phyloP scores from a whole-genome alignment of 2,329 filamentous ascomycete species.

The Talaromyces rugulosus region DNA sequence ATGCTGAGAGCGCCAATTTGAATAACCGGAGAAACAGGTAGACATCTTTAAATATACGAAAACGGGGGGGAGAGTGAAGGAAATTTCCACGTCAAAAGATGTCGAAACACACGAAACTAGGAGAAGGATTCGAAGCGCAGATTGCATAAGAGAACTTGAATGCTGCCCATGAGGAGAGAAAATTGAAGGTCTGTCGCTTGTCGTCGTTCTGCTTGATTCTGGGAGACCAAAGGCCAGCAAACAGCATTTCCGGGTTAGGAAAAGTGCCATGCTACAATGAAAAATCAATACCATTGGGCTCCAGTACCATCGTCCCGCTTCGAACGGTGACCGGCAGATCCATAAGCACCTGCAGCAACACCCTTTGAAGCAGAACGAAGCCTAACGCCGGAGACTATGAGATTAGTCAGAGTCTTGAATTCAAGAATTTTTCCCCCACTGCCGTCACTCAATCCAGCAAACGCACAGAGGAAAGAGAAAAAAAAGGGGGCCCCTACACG shows the following conservation, averaged over 20 bases:
- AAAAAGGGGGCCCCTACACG: conserved; percentile 76
- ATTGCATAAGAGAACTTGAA: conserved; percentile 30
- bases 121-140: conserved; percentile 19
- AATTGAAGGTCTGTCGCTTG: conserved; percentile 29
- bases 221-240: conserved; percentile 22
- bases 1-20: not conserved
- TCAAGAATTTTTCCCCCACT: conserved; percentile 58
- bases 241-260: conserved; percentile 16
- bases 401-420: conserved; percentile 75
- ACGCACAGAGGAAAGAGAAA: conserved; percentile 64
- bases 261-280: conserved; percentile 16
- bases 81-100: conserved; percentile 17
- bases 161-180: conserved; percentile 18
- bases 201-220: conserved; percentile 23
- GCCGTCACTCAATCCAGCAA: conserved; percentile 70
- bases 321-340: conserved; percentile 47
- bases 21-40: not conserved
- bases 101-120: conserved; percentile 19
- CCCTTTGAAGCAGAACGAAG: conserved; percentile 78
- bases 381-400: conserved; percentile 79
- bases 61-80: not conserved
- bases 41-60: conserved; percentile 2
- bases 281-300: conserved; percentile 42
- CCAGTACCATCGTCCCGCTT: conserved; percentile 52
- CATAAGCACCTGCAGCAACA: conserved; percentile 49